A percentile compares a stretch with the other conserved stretches of the same genome.
These are phyloP conservation scores for Endoconidiophora laricicola DNA, from an alignment of 2,329 filamentous ascomycete species.

Conservation along the genomic window DNA sequence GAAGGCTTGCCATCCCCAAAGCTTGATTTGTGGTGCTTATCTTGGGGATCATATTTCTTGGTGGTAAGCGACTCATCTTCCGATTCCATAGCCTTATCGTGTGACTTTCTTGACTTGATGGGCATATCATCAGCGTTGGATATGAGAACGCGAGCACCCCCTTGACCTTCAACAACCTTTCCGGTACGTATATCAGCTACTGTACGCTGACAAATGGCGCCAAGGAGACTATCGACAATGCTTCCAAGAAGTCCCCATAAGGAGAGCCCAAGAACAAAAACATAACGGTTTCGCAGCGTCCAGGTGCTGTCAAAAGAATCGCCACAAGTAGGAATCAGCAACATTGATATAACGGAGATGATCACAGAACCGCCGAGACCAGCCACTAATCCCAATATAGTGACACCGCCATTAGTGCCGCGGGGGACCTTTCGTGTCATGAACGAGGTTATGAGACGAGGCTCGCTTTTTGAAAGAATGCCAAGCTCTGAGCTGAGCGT, in stretches of 20 bases:
- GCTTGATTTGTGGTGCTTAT: constrained; percentile 33
- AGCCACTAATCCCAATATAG: constrained; percentile 52
- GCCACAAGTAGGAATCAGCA: constrained; percentile 54
- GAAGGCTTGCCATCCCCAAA: constrained; percentile 42
- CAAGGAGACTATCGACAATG: constrained; percentile 73
- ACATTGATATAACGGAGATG: constrained; percentile 45
- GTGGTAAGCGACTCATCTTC: constrained; percentile 21
- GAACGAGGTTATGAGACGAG: constrained; percentile 72
- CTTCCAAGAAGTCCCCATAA: constrained; percentile 65
- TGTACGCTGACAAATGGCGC: constrained; percentile 68
- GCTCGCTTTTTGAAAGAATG: constrained; percentile 60
- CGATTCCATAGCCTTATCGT: constrained; percentile 14
- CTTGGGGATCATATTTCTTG: constrained; percentile 30
- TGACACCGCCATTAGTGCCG: constrained; percentile 90
- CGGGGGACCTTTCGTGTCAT: constrained; percentile 63
- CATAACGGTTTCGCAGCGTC: constrained; percentile 28
- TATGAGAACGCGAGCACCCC: constrained; percentile 44
- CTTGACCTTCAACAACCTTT: constrained; percentile 76
- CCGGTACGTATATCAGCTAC: constrained; percentile 71
- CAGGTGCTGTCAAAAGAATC: constrained; percentile 32
- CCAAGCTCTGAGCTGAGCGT: constrained; percentile 93
- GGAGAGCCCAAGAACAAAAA: constrained; percentile 41
- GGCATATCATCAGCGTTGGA: constrained; percentile 18
- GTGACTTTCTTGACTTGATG: constrained; percentile 13
- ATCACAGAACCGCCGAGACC: constrained; percentile 60